Conservation (phyloP, 345 rosid genomes). For the Viola odorata region DNA sequence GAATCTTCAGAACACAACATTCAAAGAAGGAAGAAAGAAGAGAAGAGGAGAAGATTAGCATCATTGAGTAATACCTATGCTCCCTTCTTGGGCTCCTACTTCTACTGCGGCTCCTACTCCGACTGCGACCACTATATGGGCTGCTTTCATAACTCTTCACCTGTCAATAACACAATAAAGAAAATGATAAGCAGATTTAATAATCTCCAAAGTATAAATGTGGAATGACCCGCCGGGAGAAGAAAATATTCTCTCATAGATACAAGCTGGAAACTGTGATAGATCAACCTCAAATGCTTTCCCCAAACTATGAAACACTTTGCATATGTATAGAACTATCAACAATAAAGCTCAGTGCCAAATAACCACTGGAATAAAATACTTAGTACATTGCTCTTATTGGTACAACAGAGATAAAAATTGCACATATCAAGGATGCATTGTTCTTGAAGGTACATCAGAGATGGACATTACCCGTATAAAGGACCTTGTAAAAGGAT, state of each 20-base stretch:
- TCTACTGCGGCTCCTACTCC: background rate
- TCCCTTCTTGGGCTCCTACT: background rate
- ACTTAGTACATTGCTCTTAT: background rate
- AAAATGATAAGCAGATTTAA: background rate
- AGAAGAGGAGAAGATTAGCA: background rate
- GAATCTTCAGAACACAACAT: background rate
- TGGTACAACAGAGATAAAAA: background rate
- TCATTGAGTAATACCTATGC: background rate
- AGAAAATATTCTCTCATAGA: background rate
- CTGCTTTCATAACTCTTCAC: background rate
- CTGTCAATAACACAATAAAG: background rate
- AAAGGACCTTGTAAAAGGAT: conserved; percentile 6
- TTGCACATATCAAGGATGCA: background rate
- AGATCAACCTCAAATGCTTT: background rate
- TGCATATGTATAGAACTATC: too few species aligned
- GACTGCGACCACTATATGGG: background rate
- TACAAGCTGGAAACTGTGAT: background rate
- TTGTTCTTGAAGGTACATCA: background rate
- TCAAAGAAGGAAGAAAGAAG: background rate
- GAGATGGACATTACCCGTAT: conserved; percentile 1
- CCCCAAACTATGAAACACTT: too few species aligned
- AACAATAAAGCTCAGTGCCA: too few species aligned
- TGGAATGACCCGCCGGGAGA: background rate
- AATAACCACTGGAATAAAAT: background rate
- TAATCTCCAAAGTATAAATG: background rate